Evolutionary conservation across 2,329 filamentous ascomycete genomes (phyloP).

Genomic region (Alternaria sp.): DNA sequence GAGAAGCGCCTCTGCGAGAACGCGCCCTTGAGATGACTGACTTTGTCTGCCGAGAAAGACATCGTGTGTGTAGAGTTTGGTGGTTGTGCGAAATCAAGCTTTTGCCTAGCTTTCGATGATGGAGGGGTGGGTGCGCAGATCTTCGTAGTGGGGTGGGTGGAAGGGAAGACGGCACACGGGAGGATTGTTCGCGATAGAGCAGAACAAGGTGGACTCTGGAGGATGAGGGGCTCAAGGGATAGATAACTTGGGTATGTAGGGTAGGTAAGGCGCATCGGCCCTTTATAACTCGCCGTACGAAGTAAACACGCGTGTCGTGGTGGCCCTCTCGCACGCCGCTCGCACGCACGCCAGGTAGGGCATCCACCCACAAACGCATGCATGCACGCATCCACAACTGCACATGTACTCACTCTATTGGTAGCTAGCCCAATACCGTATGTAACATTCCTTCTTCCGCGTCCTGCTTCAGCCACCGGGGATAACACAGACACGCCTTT

Average conservation of each 20-base stretch:
- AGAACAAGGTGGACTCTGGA: no score
- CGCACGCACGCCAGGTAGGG: background rate
- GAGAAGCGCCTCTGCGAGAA: constrained; percentile 45
- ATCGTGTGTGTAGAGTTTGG: constrained; percentile 23
- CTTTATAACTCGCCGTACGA: constrained; percentile 7
- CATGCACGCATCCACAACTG: background rate
- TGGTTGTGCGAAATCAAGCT: constrained; percentile 14
- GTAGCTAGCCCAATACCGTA: background rate
- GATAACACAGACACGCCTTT: background rate
- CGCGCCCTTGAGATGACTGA: constrained; percentile 38
- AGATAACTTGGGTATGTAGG: background rate
- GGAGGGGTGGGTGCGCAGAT: constrained; percentile 3
- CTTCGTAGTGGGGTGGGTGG: background rate
- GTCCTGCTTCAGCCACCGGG: background rate
- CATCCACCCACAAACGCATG: constrained; percentile 1
- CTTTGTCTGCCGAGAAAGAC: constrained; percentile 46
- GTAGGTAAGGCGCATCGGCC: constrained; percentile 5
- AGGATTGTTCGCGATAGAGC: no score
- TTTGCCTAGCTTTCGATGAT: constrained; percentile 15
- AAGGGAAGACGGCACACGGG: background rate
- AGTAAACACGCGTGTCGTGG: constrained; percentile 1
- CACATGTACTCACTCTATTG: background rate
- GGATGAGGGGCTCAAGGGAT: background rate
- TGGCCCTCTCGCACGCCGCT: background rate
- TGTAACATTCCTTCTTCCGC: background rate